These are phyloP conservation scores for Crithidia expoeki DNA, from an alignment of 208 protist genomes.

Conservation along the genomic window DNA sequence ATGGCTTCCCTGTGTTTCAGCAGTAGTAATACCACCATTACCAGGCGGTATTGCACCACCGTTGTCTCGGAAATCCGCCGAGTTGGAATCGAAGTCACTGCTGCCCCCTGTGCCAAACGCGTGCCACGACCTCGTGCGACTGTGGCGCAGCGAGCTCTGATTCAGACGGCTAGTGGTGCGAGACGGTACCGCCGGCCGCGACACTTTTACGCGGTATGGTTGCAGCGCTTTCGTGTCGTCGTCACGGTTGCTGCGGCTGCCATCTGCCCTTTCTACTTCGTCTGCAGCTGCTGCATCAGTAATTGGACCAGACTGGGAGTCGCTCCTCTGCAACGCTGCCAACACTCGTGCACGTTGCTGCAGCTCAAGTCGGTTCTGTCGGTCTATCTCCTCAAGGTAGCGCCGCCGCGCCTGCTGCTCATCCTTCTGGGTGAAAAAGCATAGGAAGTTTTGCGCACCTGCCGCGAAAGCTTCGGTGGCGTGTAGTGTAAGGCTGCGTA, in stretches of 20 bases:
- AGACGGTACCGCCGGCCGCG: neutral
- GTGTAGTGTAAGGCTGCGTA: constrained; percentile 52
- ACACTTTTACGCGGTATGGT: neutral
- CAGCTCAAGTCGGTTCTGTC: constrained; percentile 30
- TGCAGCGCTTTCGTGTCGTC: neutral
- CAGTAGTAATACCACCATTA: too few relatives aligned
- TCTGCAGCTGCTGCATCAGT: neutral
- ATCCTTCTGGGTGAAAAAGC: constrained; percentile 55
- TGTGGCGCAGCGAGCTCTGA: neutral
- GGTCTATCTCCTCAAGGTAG: constrained; percentile 35
- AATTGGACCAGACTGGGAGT: neutral
- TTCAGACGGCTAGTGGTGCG: neutral
- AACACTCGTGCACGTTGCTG: constrained; percentile 1
- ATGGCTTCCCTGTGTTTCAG: neutral
- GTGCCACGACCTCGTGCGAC: constrained; percentile 2
- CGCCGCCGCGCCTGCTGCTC: constrained; percentile 37
- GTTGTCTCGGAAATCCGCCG: neutral
- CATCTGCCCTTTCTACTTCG: neutral
- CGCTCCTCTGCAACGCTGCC: neutral
- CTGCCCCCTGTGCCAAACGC: neutral
- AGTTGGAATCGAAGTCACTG: neutral
- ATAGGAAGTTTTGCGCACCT: constrained; percentile 44
- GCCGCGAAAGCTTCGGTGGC: constrained; percentile 53
- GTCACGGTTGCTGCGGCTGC: neutral
- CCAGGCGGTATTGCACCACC: neutral